These are phyloP conservation scores for Leccinum variicolor DNA, from an alignment of 768 basidiomycete genomes.

Conservation along the genomic window DNA sequence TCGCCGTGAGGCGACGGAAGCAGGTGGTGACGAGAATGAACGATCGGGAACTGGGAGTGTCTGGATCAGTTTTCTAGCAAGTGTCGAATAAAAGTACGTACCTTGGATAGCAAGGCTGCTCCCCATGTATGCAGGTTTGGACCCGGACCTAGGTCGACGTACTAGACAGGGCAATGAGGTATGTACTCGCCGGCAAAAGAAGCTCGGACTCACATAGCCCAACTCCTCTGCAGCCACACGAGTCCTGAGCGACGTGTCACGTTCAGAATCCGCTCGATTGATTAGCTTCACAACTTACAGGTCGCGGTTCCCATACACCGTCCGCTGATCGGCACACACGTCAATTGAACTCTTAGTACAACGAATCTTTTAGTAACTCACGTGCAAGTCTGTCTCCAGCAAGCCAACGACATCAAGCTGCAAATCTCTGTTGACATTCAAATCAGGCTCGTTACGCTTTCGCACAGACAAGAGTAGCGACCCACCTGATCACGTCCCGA, in stretches of 20 bases:
- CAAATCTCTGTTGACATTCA: slow-evolving; percentile 54
- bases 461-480: slow-evolving; percentile 15
- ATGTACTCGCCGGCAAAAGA: not conserved
- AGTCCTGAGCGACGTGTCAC: slow-evolving; percentile 45
- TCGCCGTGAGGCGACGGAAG: slow-evolving; percentile 85
- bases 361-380: slow-evolving; percentile 34
- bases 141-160: slow-evolving; percentile 86
- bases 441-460: not conserved
- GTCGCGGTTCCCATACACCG: slow-evolving; percentile 83
- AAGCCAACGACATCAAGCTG: slow-evolving; percentile 82
- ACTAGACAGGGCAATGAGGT: slow-evolving; percentile 38
- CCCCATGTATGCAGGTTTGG: slow-evolving; percentile 92
- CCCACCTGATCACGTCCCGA: slow-evolving; percentile 57
- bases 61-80: not conserved
- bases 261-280: not conserved
- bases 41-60: slow-evolving; percentile 70
- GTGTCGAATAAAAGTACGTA: slow-evolving; percentile 12
- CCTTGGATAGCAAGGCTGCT: slow-evolving; percentile 77
- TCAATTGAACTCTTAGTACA: not conserved
- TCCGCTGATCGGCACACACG: slow-evolving; percentile 39
- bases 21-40: slow-evolving; percentile 81
- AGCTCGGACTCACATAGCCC: slow-evolving; percentile 62
- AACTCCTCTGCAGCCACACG: slow-evolving; percentile 73
- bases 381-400: slow-evolving; percentile 83
- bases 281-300: slow-evolving; percentile 42